These are phyloP conservation scores for Melastoma malabathricum DNA, from an alignment of 345 rosid genomes.

Conservation along the genomic window DNA sequence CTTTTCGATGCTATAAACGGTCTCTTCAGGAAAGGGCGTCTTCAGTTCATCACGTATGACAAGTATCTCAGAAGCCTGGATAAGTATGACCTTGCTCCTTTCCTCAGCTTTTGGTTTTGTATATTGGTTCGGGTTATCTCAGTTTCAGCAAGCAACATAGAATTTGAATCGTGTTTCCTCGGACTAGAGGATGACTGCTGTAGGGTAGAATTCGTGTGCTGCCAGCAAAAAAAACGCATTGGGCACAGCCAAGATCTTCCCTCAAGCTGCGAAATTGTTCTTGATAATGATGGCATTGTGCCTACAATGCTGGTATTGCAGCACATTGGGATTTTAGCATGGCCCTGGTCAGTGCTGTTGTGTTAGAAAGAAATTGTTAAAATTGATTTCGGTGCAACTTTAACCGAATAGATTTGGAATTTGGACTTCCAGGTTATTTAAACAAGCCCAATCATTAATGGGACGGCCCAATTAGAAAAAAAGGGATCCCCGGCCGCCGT, in stretches of 20 bases:
- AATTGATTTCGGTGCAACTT: too few species aligned
- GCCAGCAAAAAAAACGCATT: constrained; percentile 38
- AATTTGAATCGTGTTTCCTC: too few species aligned
- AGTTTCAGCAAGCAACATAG: not conserved
- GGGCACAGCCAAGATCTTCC: constrained; percentile 40
- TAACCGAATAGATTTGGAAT: too few species aligned
- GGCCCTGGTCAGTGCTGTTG: constrained; percentile 70
- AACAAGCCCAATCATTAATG: too few species aligned
- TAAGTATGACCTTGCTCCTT: constrained; percentile 46
- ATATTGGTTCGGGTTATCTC: not conserved
- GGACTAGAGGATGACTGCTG: too few species aligned
- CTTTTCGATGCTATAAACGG: constrained; percentile 74
- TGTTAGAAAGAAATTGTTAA: not conserved
- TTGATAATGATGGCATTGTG: constrained; percentile 75
- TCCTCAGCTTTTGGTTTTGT: not conserved
- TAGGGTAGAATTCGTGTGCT: too few species aligned
- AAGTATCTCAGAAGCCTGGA: constrained; percentile 81
- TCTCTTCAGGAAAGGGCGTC: constrained; percentile 42
- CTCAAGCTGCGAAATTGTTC: constrained; percentile 72
- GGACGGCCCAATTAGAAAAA: too few species aligned
- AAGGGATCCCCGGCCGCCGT: too few species aligned
- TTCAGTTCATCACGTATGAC: constrained; percentile 82
- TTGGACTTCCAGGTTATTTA: too few species aligned
- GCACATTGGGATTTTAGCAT: constrained; percentile 85
- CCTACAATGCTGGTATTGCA: constrained; percentile 86